Evolutionary conservation across 2,329 filamentous ascomycete species (phyloP), one percentile per base, ranked within the genome.

Genomic region (Onygenales sp.): DNA sequence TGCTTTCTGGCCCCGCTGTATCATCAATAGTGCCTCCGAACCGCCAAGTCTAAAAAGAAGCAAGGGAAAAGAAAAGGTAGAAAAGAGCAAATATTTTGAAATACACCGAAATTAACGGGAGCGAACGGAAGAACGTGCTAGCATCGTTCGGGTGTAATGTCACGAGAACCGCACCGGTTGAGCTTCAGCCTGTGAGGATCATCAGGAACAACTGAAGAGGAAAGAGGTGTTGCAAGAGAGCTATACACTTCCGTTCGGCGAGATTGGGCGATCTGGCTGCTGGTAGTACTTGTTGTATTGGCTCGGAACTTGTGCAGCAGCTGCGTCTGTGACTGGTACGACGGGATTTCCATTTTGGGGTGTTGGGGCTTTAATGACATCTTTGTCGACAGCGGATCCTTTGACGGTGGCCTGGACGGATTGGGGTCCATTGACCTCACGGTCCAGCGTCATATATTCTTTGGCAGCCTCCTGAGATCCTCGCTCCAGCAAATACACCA

Each of bases 401-500:
- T 56, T 66, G 54, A 69, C 66, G 43, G 62, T 59, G 39, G 63
- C 57, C 27, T 67, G 65, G 9, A 75, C 71, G 5, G 72, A 75
- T 2, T 63, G 59, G 4, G 73, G 72, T 1, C 93, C 93, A 67
- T 94, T 93, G 55, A 96, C 81, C 68, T 95, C 87, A 43, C 84
- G 81, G 66, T 98, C 92, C 38, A 97, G 75, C 55, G 79, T 75
- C 65, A 96, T 77, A 68, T 91, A 95, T 62, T 91, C 86, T 70
- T 90, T 89, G 74, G 94, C 92, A 2, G 89, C 82, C 35, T 91
- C 82, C 67, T 90, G 87, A 56, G 82, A 84, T 11, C 92, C 91
- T 52, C 87, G 79, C 61, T 94, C 85, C 58, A 95, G 82, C 38
- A 98, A 76, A 64, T 93, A 96, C 10, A 79, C 75, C 75, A 96